Conservation (phyloP, 129 eudicot species). For the Sambucus nigra region DNA sequence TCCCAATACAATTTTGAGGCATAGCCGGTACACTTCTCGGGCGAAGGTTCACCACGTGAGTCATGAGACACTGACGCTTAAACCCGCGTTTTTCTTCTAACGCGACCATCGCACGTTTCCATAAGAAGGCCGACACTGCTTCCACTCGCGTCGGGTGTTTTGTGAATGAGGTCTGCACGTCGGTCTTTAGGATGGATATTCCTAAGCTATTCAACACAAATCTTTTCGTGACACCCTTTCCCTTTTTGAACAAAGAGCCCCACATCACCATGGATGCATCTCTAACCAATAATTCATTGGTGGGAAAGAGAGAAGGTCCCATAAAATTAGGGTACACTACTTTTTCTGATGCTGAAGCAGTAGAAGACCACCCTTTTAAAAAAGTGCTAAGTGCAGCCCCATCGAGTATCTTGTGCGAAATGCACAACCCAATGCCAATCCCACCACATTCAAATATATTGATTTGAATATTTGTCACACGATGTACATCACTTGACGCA, state of each 20-base stretch:
- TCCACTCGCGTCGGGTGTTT: slow-evolving; percentile 44
- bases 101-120: slow-evolving; percentile 38
- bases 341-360: slow-evolving; percentile 11
- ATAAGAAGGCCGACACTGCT: slow-evolving; percentile 44
- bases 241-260: slow-evolving; percentile 51
- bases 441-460: slow-evolving; percentile 58
- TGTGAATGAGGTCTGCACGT: not conserved
- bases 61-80: slow-evolving; percentile 31
- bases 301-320: slow-evolving; percentile 42
- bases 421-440: slow-evolving; percentile 49
- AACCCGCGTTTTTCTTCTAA: slow-evolving; percentile 15
- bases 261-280: slow-evolving; percentile 50
- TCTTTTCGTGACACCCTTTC: slow-evolving; percentile 42
- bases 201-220: slow-evolving; percentile 39
- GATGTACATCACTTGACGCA: slow-evolving; percentile 11
- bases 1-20: slow-evolving; percentile 41
- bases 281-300: slow-evolving; percentile 37
- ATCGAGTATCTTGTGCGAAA: slow-evolving; percentile 63
- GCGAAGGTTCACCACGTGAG: slow-evolving; percentile 52
- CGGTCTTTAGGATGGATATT: slow-evolving; percentile 26
- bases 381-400: slow-evolving; percentile 45
- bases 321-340: slow-evolving; percentile 27
- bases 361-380: slow-evolving; percentile 36
- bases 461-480: slow-evolving; percentile 42
- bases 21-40: slow-evolving; percentile 27